Conservation (phyloP, 768 basidiomycete genomes). For the Candolleomyces efflorescens region DNA sequence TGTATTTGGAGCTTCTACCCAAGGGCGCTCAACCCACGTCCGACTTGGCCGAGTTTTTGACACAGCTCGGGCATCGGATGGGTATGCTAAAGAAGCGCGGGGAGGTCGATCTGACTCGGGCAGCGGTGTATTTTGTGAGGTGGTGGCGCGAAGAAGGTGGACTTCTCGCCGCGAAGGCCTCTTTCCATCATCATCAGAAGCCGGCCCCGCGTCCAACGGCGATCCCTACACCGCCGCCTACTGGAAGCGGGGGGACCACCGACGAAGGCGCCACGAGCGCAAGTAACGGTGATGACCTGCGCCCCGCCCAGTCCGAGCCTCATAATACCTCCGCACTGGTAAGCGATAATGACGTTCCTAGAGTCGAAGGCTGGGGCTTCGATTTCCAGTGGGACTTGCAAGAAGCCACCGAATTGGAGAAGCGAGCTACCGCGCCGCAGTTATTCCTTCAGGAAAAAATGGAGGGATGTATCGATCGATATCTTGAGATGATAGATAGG, state of each 20-base stretch:
- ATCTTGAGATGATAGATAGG: slow-evolving; percentile 37
- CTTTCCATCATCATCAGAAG: background rate
- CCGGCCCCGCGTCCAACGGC: background rate
- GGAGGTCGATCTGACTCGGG: slow-evolving; percentile 61
- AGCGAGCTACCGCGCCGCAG: slow-evolving; percentile 18
- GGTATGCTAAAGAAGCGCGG: slow-evolving; percentile 83
- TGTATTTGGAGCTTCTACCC: slow-evolving; percentile 63
- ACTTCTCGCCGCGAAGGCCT: slow-evolving; percentile 37
- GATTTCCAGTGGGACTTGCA: slow-evolving; percentile 67
- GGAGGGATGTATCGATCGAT: slow-evolving; percentile 63
- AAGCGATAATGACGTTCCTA: background rate
- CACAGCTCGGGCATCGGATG: slow-evolving; percentile 65
- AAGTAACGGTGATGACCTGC: background rate
- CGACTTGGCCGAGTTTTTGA: slow-evolving; percentile 64
- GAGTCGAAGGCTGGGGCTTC: slow-evolving; percentile 74
- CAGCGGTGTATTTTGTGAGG: slow-evolving; percentile 75
- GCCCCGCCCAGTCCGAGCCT: too few species aligned
- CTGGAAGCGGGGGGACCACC: background rate
- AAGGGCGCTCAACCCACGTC: slow-evolving; percentile 50
- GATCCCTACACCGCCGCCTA: background rate
- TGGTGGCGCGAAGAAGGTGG: slow-evolving; percentile 86
- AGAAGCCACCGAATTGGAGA: background rate
- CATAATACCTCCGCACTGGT: background rate
- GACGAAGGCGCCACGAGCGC: slow-evolving; percentile 2
- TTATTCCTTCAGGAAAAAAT: slow-evolving; percentile 55